Evolutionary conservation across 345 rosid genomes (phyloP), one percentile per base, ranked within the genome.

Genomic region (Dovyalis caffra): DNA sequence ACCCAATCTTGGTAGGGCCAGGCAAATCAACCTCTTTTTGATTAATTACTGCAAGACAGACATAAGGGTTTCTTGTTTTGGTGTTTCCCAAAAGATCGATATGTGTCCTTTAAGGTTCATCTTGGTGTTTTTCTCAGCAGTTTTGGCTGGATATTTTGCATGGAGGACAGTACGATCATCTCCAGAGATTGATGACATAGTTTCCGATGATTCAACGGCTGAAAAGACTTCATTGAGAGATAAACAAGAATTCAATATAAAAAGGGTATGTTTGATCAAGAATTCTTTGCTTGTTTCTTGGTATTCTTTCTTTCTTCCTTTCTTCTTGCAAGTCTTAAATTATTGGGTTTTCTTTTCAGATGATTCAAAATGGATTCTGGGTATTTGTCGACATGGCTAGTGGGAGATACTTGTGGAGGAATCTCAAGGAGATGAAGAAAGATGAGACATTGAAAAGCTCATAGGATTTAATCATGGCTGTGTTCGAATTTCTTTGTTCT

Each of bases 141-240:
- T 75, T 47, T 51, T 73, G 58, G 80, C 82, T 15, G 82, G 75
- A 18, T 71, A 76, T 32, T 21, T 53, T 58, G 97, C 99, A 0
- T 92, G 97, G 99, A 92, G 83, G 79, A 86, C 95, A 63, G 90
- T 89, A 14, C 81, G 87, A 20, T 90, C 92, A 29, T 82, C 97
- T 49, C 84, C 95, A 12, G 92, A 83, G 18, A 61, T 68, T 26
- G 89, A 78, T 29, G 69, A 8, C 43, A 16, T 34, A 23, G 74
- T 78, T 25, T 74, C 80, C 28, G 84, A 72, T 32, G 95, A 86
- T 35, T 82, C 90, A 0, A 20, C 70, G 8, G 64, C 65, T 25
- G 90, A 87, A 26, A 74, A 64, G 62, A 69, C 25, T 3, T 56
- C 69, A 3, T 69, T 67, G 66, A 79, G 85, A 3, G 94, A 87